Percentiles rank a stretch among this genome's conserved stretches.
Evolutionary conservation across 352 stramenopile species (phyloP).

Genomic region (Globisporangium nodosum): DNA sequence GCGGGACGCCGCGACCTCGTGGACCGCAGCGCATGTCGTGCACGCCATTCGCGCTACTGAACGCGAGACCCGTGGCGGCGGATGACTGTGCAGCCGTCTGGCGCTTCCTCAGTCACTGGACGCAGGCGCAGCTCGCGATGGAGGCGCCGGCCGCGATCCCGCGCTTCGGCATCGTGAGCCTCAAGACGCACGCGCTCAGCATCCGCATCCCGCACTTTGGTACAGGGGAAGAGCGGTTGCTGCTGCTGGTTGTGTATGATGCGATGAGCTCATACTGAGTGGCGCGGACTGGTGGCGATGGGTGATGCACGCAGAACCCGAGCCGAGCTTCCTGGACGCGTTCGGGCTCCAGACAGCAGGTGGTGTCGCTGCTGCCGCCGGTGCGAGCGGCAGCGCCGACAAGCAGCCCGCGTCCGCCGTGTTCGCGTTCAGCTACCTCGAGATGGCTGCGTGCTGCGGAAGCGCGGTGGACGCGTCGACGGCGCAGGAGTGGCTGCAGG

Average conservation of each 20-base stretch:
- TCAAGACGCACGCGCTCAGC: conserved; percentile 38
- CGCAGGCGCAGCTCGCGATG: conserved; percentile 50
- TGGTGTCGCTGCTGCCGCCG: background rate
- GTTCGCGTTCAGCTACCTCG: conserved; percentile 48
- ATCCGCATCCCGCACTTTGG: conserved; percentile 63
- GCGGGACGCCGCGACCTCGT: background rate
- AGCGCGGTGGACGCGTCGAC: conserved; percentile 31
- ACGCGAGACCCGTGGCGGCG: background rate
- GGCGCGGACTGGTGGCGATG: background rate
- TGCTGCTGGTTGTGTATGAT: background rate
- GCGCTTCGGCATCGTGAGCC: conserved; percentile 54
- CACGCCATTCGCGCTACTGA: background rate
- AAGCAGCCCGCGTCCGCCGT: conserved; percentile 6
- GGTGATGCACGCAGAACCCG: conserved; percentile 32
- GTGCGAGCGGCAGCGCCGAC: background rate
- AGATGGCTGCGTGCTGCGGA: conserved; percentile 67
- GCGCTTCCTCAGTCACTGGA: background rate
- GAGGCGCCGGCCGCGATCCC: conserved; percentile 63
- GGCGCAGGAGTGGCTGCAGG: conserved; percentile 59
- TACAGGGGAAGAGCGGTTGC: conserved; percentile 10
- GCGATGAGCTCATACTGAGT: background rate
- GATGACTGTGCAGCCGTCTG: background rate
- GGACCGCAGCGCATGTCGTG: background rate
- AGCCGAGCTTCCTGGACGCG: conserved; percentile 44
- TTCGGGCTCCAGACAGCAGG: conserved; percentile 28